Evolutionary conservation across 108 stramenopile genomes (phyloP), one percentile per base, ranked within the genome.

Genomic region (Cyclotella sp.): DNA sequence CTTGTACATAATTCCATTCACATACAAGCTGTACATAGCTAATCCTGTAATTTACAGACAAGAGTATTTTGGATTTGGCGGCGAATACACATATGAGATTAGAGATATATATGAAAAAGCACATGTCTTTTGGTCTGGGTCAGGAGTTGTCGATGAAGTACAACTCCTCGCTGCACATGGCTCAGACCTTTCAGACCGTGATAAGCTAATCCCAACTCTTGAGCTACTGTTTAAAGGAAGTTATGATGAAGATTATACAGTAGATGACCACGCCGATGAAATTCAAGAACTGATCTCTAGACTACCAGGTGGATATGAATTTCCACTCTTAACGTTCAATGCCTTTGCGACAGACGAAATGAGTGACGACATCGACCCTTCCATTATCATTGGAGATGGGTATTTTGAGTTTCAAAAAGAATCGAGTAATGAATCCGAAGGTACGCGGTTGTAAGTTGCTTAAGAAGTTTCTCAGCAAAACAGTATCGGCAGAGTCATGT

Each of bases 311-410:
- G 54, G 63, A 39, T 82, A 82, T 55, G 63, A 78, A 44, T 73
- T 64, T 42, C 81, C 81, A 21, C 58, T 82, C 0, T 19, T 82
- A 16, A 82, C 81, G 0, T 77, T 78, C 51, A 82, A 82, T 82
- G 81, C 81, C 4, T 82, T 82, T 77, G 81, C 81, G 7, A 78
- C 72, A 8, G 81, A 82, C 41, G 76, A 66, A 26, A 63, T 77
- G 67, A 6, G 34, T 5, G 71, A 67, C 26, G 72, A 73, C 19
- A n/a, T 51, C 41, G 73, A 62, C 16, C 60, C 79, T 29, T 73
- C 79, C 19, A 80, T 80, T 18, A 73, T 80, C 47, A 68, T 80
- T 40, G 79, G 79, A 24, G 79, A 80, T 63, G 79, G 79, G 43
- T 80, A 80, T 29, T 80, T 79, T 27, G 42, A 72, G 30, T 72